Conservation (phyloP, 2,329 filamentous ascomycete genomes). For the Thermoascus crustaceus region DNA sequence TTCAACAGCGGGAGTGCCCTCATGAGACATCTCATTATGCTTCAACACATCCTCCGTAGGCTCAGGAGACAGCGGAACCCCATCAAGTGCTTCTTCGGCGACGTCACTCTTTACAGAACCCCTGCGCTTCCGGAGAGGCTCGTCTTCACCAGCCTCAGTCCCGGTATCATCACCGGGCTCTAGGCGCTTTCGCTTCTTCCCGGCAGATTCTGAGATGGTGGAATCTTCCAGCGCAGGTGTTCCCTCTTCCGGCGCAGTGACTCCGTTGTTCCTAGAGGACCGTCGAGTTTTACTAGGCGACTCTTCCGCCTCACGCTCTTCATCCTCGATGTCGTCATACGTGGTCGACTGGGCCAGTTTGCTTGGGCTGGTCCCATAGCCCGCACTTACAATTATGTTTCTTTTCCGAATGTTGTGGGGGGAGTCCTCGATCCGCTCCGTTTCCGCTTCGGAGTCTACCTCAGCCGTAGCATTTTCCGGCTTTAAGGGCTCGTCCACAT, state of each 20-base stretch:
- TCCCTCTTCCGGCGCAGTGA: constrained; percentile 15
- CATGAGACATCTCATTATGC: constrained; percentile 15
- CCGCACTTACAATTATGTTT: constrained; percentile 54
- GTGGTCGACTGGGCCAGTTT: constrained; percentile 59
- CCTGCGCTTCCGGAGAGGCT: constrained; percentile 34
- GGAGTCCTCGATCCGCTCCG: constrained; percentile 85
- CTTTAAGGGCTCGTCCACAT: constrained; percentile 44
- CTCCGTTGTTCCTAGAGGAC: constrained; percentile 24
- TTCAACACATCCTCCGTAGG: constrained; percentile 26
- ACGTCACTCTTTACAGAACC: constrained; percentile 31
- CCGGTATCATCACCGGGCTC: constrained; percentile 28
- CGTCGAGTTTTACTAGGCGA: constrained; percentile 33
- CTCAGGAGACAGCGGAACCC: constrained; percentile 25
- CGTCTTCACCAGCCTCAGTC: constrained; percentile 29
- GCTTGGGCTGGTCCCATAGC: constrained; percentile 62
- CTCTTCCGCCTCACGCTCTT: constrained; percentile 36
- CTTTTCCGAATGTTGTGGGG: constrained; percentile 59
- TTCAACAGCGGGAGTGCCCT: constrained; percentile 21
- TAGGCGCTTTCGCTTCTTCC: constrained; percentile 35
- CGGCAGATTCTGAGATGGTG: constrained; percentile 22
- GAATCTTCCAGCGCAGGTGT: constrained; percentile 18
- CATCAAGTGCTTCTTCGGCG: constrained; percentile 28
- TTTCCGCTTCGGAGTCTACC: constrained; percentile 79
- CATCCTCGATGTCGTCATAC: constrained; percentile 40
- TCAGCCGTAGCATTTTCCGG: constrained; percentile 53